Evolutionary conservation across 2,329 filamentous ascomycete genomes (phyloP).

Genomic region (Talaromyces islandicus): DNA sequence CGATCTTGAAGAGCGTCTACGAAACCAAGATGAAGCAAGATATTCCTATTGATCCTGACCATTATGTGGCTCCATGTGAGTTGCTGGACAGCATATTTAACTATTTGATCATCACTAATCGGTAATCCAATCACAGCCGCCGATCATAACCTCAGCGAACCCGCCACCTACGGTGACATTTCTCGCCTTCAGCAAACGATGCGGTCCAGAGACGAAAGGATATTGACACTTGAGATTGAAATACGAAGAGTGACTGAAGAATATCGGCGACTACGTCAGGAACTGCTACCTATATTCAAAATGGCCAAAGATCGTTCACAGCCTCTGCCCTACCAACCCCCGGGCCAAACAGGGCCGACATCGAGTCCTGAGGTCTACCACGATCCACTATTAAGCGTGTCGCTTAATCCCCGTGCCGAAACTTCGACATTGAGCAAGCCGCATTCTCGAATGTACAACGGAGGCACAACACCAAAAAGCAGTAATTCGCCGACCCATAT

Average conservation of each 20-base stretch:
- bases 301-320: conserved; percentile 88
- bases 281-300: conserved; percentile 82
- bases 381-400: conserved; percentile 3
- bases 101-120: conserved; percentile 1
- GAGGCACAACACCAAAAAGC: conserved; percentile 67
- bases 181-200: conserved; percentile 85
- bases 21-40: conserved; percentile 94
- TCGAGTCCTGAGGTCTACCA: conserved; percentile 21
- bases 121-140: conserved; percentile 56
- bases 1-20: conserved; percentile 92
- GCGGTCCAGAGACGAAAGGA: conserved; percentile 81
- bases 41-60: conserved; percentile 81
- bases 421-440: conserved; percentile 58
- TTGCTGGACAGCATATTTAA: conserved; percentile 13
- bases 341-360: conserved; percentile 31
- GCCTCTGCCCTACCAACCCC: conserved; percentile 62
- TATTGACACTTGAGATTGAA: conserved; percentile 76
- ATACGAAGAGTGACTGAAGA: conserved; percentile 79
- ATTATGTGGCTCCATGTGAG: conserved; percentile 89
- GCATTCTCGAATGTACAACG: conserved; percentile 65
- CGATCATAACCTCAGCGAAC: conserved; percentile 80
- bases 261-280: conserved; percentile 80
- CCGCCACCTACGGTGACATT: conserved; percentile 88
- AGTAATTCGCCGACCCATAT: conserved; percentile 66
- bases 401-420: conserved; percentile 6